phyloP scores from a whole-genome alignment of 352 stramenopile genomes.

The Phytophthora meadii region DNA sequence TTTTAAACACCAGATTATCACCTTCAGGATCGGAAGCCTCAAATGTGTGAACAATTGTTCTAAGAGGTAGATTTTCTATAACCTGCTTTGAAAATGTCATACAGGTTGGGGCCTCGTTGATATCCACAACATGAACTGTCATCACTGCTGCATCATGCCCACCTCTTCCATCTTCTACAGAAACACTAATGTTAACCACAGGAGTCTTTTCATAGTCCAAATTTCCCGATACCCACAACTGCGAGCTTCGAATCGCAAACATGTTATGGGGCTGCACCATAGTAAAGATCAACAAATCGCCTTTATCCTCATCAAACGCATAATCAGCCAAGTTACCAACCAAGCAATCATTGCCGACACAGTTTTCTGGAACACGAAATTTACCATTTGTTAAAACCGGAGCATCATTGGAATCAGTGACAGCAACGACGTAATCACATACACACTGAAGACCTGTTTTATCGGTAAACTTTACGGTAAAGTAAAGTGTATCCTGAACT shows the following conservation, averaged over 20 bases:
- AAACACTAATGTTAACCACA: slow-evolving; percentile 33
- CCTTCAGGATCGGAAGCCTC: slow-evolving; percentile 48
- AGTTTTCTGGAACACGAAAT: slow-evolving; percentile 64
- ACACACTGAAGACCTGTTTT: slow-evolving; percentile 39
- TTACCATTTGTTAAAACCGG: slow-evolving; percentile 42
- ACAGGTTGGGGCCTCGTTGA: slow-evolving; percentile 42
- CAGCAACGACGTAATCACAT: slow-evolving; percentile 52
- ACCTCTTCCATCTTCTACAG: slow-evolving; percentile 31
- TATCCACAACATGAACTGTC: slow-evolving; percentile 34
- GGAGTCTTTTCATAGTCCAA: slow-evolving; percentile 28
- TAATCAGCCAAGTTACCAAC: slow-evolving; percentile 46
- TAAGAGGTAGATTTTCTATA: slow-evolving; percentile 46
- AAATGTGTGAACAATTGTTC: slow-evolving; percentile 32
- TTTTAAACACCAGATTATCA: slow-evolving; percentile 36
- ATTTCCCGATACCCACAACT: slow-evolving; percentile 20
- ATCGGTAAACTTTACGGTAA: slow-evolving; percentile 59
- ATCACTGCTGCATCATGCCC: slow-evolving; percentile 25
- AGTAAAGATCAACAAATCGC: slow-evolving; percentile 40
- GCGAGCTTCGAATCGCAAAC: slow-evolving; percentile 23
- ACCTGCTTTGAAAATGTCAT: slow-evolving; percentile 35
- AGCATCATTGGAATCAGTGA: slow-evolving; percentile 57
- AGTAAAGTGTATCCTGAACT: slow-evolving; percentile 36
- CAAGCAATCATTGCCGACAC: slow-evolving; percentile 47
- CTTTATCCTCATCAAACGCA: slow-evolving; percentile 57
- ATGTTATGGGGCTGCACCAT: slow-evolving; percentile 13